These are phyloP conservation scores for Baorangia bicolor DNA, from an alignment of 768 basidiomycete genomes.

Conservation along the genomic window DNA sequence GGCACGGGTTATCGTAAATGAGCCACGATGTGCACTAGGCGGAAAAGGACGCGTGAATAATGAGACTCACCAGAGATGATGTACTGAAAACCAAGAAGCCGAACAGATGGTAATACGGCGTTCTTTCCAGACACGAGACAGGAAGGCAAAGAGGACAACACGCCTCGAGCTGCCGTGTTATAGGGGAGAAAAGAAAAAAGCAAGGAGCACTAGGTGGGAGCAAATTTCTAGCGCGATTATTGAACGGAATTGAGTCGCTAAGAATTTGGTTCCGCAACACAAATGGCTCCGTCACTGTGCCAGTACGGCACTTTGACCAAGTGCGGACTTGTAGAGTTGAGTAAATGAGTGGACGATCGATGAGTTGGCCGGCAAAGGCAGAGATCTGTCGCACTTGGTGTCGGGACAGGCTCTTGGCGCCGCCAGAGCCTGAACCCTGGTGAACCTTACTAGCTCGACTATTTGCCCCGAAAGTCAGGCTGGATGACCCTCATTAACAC, in stretches of 20 bases:
- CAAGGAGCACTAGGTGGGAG: slow-evolving; percentile 29
- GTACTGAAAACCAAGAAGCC: slow-evolving; percentile 29
- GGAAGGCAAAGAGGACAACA: slow-evolving; percentile 25
- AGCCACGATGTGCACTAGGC: slow-evolving; percentile 31
- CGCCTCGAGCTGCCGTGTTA: slow-evolving; percentile 25
- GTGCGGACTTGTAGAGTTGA: slow-evolving; percentile 24
- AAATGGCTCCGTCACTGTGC: slow-evolving; percentile 32
- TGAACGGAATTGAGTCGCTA: slow-evolving; percentile 38
- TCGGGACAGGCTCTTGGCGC: slow-evolving; percentile 29
- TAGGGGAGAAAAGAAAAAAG: slow-evolving; percentile 30
- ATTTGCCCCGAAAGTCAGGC: slow-evolving; percentile 35
- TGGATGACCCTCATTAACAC: slow-evolving; percentile 34
- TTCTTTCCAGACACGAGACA: slow-evolving; percentile 20
- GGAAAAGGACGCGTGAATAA: slow-evolving; percentile 31
- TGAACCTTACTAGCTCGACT: slow-evolving; percentile 26
- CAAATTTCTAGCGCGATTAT: slow-evolving; percentile 35
- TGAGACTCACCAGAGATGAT: slow-evolving; percentile 34
- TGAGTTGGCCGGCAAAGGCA: slow-evolving; percentile 12
- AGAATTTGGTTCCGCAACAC: slow-evolving; percentile 36
- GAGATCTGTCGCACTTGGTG: slow-evolving; percentile 18
- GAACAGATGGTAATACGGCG: slow-evolving; percentile 14
- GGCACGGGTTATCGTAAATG: slow-evolving; percentile 30
- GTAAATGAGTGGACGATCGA: slow-evolving; percentile 26
- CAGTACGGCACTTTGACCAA: slow-evolving; percentile 29
- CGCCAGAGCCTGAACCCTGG: slow-evolving; percentile 32